Evolutionary conservation across 2,329 filamentous ascomycete species (phyloP).

Genomic region (Aspergillus sojae): DNA sequence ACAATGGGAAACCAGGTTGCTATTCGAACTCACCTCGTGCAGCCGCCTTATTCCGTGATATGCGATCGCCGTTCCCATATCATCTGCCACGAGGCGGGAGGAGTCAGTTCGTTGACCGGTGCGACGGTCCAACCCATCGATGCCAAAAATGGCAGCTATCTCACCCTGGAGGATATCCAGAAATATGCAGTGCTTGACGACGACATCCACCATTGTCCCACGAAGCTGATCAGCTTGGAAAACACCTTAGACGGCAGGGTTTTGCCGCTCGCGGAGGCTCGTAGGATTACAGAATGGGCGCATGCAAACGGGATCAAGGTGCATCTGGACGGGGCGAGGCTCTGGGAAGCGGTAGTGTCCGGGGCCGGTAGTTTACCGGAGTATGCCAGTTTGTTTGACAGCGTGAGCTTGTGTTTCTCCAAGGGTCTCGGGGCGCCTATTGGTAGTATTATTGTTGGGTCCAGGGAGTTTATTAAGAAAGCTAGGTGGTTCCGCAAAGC

Average conservation of each 20-base stretch:
- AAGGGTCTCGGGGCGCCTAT: conserved; percentile 83
- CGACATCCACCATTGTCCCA: conserved; percentile 78
- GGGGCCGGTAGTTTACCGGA: conserved; percentile 69
- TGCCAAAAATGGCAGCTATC: conserved; percentile 70
- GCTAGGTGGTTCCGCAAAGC: conserved; percentile 78
- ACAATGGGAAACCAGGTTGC: conserved; percentile 95
- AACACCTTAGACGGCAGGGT: conserved; percentile 82
- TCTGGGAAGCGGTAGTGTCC: conserved; percentile 79
- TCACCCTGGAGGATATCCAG: conserved; percentile 76
- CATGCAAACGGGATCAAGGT: conserved; percentile 65
- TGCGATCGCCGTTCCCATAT: conserved; percentile 82
- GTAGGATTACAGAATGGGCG: conserved; percentile 71
- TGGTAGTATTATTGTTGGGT: conserved; percentile 72
- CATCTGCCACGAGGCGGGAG: conserved; percentile 65
- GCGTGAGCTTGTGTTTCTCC: conserved; percentile 75
- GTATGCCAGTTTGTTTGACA: conserved; percentile 71
- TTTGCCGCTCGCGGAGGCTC: conserved; percentile 73
- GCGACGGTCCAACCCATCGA: conserved; percentile 69
- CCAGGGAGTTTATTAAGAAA: conserved; percentile 61
- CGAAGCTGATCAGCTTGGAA: conserved; percentile 78
- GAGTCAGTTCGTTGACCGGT: conserved; percentile 70
- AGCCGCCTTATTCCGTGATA: conserved; percentile 78
- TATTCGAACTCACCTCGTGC: conserved; percentile 73
- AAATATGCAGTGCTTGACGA: conserved; percentile 63
- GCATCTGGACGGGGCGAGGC: conserved; percentile 76